Evolutionary conservation across 768 basidiomycete species (phyloP).

Genomic region (Termitomyces sp.): DNA sequence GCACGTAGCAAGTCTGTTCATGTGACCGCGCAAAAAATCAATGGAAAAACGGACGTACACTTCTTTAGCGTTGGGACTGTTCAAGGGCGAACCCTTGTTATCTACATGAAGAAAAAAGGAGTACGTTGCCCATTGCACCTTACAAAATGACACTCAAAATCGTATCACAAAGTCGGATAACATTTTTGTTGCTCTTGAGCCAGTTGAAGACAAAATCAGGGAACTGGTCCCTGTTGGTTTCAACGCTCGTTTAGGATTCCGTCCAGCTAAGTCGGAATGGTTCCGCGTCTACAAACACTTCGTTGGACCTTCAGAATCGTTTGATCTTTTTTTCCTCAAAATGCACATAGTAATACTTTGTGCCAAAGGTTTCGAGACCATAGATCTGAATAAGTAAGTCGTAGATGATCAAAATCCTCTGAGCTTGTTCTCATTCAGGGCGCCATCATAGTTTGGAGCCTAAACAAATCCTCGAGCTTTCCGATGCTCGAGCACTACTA

Average conservation of each 20-base stretch:
- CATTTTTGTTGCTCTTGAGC: conserved; percentile 92
- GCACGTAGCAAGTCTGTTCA: conserved; percentile 49
- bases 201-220: conserved; percentile 81
- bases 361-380: conserved; percentile 91
- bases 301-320: conserved; percentile 86
- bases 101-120: conserved; percentile 95
- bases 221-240: conserved; percentile 65
- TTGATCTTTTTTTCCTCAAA: conserved; percentile 85
- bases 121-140: conserved; percentile 20
- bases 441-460: conserved; percentile 58
- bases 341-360: conserved; percentile 89
- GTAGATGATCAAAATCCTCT: background rate
- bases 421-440: background rate
- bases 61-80: conserved; percentile 93
- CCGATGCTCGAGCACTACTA: conserved; percentile 56
- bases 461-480: conserved; percentile 79
- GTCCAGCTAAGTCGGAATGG: conserved; percentile 86
- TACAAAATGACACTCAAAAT: background rate
- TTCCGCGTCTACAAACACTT: conserved; percentile 92
- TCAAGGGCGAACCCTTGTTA: conserved; percentile 79
- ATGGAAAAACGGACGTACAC: conserved; percentile 84
- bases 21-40: conserved; percentile 79
- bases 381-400: conserved; percentile 85
- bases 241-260: conserved; percentile 67
- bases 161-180: conserved; percentile 54